Percentiles rank a stretch among this genome's conserved stretches.
phyloP scores from a whole-genome alignment of 306 rosid genomes.

The Vigna angularis region DNA sequence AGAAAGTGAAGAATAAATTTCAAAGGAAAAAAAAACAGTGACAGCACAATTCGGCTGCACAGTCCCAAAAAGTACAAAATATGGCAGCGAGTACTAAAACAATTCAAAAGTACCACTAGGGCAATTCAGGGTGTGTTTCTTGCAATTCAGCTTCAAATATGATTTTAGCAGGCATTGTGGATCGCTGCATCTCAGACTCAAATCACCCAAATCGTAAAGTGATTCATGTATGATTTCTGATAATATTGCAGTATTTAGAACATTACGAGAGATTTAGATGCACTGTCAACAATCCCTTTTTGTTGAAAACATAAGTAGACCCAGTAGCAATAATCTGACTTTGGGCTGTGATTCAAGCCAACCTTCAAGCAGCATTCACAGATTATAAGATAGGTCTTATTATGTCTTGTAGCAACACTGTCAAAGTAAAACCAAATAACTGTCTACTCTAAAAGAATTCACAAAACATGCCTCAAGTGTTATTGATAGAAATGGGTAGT shows the following conservation, averaged over 20 bases:
- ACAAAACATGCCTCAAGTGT: conserved; percentile 7
- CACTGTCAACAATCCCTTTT: conserved; percentile 3
- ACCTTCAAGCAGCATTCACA: background rate
- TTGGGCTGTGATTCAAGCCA: background rate
- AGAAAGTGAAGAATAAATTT: background rate
- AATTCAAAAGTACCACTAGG: background rate
- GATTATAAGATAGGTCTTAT: background rate
- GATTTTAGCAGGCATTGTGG: background rate
- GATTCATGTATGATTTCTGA: background rate
- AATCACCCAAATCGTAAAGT: background rate
- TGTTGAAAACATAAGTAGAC: conserved; percentile 4
- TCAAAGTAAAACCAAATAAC: background rate
- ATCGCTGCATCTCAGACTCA: background rate
- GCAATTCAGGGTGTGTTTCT: background rate
- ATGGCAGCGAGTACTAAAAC: background rate
- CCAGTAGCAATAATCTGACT: conserved; percentile 4
- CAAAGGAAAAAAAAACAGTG: background rate
- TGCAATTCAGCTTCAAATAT: background rate
- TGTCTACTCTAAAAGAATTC: conserved; percentile 5
- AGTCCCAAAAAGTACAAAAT: background rate
- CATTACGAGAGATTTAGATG: background rate
- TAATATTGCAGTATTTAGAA: background rate
- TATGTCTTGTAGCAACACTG: background rate
- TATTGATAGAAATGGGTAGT: background rate
- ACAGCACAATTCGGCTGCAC: background rate